Evolutionary conservation across 805 yeast species (phyloP).

Genomic region (Zygosaccharomyces bailii): DNA sequence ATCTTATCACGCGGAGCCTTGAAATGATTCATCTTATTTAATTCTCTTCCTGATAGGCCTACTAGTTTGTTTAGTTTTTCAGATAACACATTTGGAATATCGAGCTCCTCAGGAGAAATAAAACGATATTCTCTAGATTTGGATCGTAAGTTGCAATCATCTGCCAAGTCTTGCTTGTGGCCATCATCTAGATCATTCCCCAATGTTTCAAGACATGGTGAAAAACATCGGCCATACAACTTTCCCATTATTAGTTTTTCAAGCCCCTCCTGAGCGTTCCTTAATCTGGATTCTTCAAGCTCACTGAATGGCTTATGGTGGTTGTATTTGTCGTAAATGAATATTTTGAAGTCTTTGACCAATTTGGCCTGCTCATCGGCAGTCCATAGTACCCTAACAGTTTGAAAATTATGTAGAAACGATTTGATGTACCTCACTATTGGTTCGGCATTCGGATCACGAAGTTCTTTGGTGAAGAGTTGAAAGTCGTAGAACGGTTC

Average conservation of each 20-base stretch:
- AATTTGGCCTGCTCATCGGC: constrained; percentile 75
- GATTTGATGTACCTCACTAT: constrained; percentile 81
- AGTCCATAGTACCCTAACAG: constrained; percentile 60
- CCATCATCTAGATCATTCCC: constrained; percentile 45
- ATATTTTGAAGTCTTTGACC: constrained; percentile 69
- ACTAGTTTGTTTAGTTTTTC: constrained; percentile 52
- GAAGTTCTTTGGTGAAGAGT: constrained; percentile 65
- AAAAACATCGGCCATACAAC: constrained; percentile 69
- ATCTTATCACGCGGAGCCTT: constrained; percentile 94
- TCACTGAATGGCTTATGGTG: constrained; percentile 70
- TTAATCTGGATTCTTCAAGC: constrained; percentile 56
- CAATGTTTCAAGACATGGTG: constrained; percentile 52
- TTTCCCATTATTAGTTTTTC: constrained; percentile 92
- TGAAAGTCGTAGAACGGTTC: constrained; percentile 72
- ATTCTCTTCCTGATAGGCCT: constrained; percentile 66
- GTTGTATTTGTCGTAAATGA: constrained; percentile 61
- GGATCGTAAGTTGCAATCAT: constrained; percentile 51
- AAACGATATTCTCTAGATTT: constrained; percentile 65
- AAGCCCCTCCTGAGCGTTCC: constrained; percentile 82
- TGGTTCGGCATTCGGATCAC: constrained; percentile 79
- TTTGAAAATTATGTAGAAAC: constrained; percentile 66
- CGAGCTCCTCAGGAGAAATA: constrained; percentile 73
- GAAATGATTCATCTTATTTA: constrained; percentile 72
- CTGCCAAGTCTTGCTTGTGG: constrained; percentile 59
- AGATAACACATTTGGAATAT: constrained; percentile 55